These are phyloP conservation scores for Cryptococcus sp. DNA, from an alignment of 1,284 basidiomycete genomes.

Conservation along the genomic window DNA sequence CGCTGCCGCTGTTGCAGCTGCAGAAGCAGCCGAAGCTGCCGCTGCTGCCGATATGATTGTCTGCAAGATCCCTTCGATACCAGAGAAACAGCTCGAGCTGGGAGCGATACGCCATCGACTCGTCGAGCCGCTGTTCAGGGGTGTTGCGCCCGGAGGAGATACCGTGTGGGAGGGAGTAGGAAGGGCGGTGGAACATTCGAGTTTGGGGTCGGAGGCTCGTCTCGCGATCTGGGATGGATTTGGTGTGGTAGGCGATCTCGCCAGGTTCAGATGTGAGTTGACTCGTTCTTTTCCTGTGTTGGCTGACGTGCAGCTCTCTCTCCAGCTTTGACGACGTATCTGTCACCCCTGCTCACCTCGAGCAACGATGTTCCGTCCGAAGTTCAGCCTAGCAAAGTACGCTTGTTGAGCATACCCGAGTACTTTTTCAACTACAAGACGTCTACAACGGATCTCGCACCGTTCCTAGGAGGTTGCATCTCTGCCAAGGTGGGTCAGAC, in stretches of 20 bases:
- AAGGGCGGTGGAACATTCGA: constrained; percentile 29
- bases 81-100: constrained; percentile 65
- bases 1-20: constrained; percentile 65
- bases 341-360: constrained; percentile 62
- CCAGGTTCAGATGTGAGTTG: constrained; percentile 65
- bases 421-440: constrained; percentile 90
- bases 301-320: constrained; percentile 36
- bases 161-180: constrained; percentile 45
- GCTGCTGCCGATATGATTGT: constrained; percentile 31
- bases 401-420: constrained; percentile 72
- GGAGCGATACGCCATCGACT: constrained; percentile 84
- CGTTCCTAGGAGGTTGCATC: constrained; percentile 81
- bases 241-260: constrained; percentile 75
- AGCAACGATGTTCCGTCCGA: constrained; percentile 53
- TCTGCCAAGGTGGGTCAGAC: constrained; percentile 65
- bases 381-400: constrained; percentile 59
- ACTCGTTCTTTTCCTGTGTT: neutral
- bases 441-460: constrained; percentile 71
- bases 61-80: constrained; percentile 59
- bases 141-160: constrained; percentile 52
- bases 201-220: constrained; percentile 51
- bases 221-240: constrained; percentile 72
- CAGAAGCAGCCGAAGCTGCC: constrained; percentile 17
- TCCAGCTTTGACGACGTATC: constrained; percentile 65
- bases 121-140: constrained; percentile 73